A percentile compares a stretch with the other conserved stretches of the same genome.
Evolutionary conservation across 176 grass and related monocot genomes (phyloP).

Genomic region (Carex pumila): DNA sequence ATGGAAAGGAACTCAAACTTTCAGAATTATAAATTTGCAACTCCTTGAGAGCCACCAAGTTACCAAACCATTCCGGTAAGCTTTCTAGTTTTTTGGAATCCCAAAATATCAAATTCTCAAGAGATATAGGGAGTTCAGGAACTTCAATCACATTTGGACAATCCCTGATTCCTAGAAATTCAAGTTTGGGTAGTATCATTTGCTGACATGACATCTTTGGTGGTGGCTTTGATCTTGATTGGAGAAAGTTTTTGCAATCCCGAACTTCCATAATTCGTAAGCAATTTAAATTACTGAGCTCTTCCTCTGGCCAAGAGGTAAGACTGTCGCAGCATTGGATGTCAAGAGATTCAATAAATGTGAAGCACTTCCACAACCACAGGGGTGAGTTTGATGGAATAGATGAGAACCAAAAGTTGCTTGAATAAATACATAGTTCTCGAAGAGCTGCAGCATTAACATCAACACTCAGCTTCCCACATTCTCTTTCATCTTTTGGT

Average conservation of each 20-base stretch:
- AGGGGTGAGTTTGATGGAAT: background rate
- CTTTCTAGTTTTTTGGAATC: background rate
- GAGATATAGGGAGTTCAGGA: background rate
- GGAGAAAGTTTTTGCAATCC: background rate
- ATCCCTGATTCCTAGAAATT: accelerated
- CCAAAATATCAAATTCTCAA: slow-evolving; percentile 3
- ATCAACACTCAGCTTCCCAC: background rate
- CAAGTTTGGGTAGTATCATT: background rate
- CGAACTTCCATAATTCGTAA: background rate
- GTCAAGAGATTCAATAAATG: background rate
- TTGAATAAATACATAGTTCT: accelerated
- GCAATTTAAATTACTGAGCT: background rate
- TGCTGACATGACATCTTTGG: background rate
- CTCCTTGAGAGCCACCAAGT: slow-evolving; percentile 3
- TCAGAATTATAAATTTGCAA: background rate
- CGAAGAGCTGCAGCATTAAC: background rate
- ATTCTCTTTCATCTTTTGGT: background rate
- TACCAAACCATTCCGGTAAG: slow-evolving; percentile 11
- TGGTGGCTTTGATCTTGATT: background rate
- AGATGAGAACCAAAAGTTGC: background rate
- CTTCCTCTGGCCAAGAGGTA: background rate
- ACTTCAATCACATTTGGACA: background rate
- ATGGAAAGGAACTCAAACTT: background rate
- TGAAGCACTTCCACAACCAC: background rate
- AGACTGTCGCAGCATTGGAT: background rate